Evolutionary conservation across 2,329 filamentous ascomycete genomes (phyloP).

Genomic region (Emmonsiellopsis sp.): DNA sequence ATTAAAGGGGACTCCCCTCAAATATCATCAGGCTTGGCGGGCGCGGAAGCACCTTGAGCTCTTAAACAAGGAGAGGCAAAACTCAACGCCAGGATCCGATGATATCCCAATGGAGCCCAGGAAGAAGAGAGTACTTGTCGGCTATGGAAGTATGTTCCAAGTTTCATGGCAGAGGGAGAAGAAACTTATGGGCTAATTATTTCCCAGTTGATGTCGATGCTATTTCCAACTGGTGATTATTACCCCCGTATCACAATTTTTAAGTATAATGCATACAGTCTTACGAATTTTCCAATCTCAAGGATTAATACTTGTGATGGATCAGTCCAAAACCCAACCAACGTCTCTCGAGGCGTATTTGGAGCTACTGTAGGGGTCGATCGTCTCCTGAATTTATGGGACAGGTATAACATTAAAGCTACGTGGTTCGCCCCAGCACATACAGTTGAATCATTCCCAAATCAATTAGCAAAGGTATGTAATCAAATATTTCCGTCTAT

Average conservation of each 20-base stretch:
- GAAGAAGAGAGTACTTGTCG: not conserved
- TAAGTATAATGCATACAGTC: not conserved
- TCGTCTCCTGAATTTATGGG: not conserved
- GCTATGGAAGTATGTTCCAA: not conserved
- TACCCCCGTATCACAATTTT: not conserved
- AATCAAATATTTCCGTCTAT: not conserved
- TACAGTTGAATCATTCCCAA: not conserved
- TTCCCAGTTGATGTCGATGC: not conserved
- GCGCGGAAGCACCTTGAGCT: not conserved
- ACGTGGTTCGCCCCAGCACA: not conserved
- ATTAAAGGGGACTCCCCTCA: slow-evolving; percentile 3
- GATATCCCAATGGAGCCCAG: too few relatives aligned
- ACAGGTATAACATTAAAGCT: not conserved
- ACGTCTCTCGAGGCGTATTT: not conserved
- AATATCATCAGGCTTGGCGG: slow-evolving; percentile 6
- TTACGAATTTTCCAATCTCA: not conserved
- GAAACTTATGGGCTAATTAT: too few relatives aligned
- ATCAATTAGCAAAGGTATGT: not conserved
- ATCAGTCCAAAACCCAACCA: not conserved
- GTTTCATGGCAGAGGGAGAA: not conserved
- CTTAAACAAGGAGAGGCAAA: not conserved
- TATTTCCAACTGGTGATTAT: not conserved
- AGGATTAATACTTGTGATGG: not conserved
- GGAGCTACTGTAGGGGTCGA: not conserved
- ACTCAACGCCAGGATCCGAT: too few relatives aligned